Evolutionary conservation across 1,139 yeast species (phyloP), one percentile per base, ranked within the genome.

Genomic region (Meyerozyma sp.): DNA sequence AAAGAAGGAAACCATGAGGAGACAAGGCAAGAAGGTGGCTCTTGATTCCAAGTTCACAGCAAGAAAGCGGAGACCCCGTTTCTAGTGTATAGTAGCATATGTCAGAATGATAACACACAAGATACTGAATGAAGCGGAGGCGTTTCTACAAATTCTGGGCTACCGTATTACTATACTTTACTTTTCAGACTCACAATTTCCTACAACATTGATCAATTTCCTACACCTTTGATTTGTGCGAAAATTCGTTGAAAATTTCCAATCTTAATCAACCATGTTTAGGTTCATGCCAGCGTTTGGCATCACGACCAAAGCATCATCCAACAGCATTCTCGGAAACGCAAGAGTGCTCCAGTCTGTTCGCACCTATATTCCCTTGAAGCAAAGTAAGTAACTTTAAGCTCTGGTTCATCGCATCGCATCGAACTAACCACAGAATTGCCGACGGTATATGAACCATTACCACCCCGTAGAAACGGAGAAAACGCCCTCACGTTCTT

Each of bases 1-100:
- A 63, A 93, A 93, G 87, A 93, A 94, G 74, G 96, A 88, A 44
- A 73, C 91, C 43, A 88, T 86, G 93, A 84, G 85, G 60, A 86
- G 85, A 63, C 81, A 98, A 61, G 98, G 98, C 46, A 86, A 86
- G 61, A 72, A 69, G 39, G 97, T 91, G 13, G 96, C 98, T 3
- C 75, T 75, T 50, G 98, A 93, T 62, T 86, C 96, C 45, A 89
- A 85, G 62, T 93, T 84, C 65, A 88, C 98, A 3, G 98, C 95
- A 38, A 81, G 99, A 68, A 85, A 85, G 74, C 84, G 99, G 77
- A 80, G 86, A 54, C 82, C 95, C 20, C 76, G 87, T 55, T 93
- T 93, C 64, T 91, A 61, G 49, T 21, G 26, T 20, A 34, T 18
- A 34, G 13, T 34, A 20, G 21, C 26, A 34, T 34, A 21, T 21